Evolutionary conservation across 129 eudicot species (phyloP), one percentile per base, ranked within the genome.

Genomic region (Erigeron canadensis): DNA sequence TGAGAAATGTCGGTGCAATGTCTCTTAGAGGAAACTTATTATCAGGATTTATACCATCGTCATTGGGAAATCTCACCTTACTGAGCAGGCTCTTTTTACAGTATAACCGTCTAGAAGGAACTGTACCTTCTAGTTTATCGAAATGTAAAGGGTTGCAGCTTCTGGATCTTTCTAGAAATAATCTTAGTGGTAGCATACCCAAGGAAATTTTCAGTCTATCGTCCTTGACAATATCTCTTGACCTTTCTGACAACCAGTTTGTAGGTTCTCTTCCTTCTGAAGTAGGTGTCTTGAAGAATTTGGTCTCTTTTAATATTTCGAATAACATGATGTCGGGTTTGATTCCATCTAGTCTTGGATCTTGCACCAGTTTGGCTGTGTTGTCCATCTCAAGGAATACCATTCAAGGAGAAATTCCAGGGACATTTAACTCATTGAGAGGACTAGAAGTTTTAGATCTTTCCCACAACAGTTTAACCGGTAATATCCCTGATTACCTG

Each of bases 171-270:
- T 28, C 42, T 5, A 59, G 16, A 28, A 59, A 59, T 28, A 59
- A 59, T 59, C 65, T 59, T 5, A 59, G 65, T 59, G 65, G 65
- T 12, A 21, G 12, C 41, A 59, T 59, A 12, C 42, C 43, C 16
- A 28, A 59, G 42, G 65, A 59, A 2, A 28, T 59, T 10, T 59
- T 28, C 15, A 6, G 42, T 59, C 19, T 59, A 21, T 59, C 65
- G 15, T 59, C 65, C 43, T 59, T 59, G 65, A 59, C 65, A 59
- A 28, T 18, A 59, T 28, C 42, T 15, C 15, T 59, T 8, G 65
- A 59, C 40, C 65, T 59, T 28, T 59, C 65, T 28, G 65, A 59
- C 18, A 59, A 59, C 43, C 65, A 59, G 23, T 59, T 59, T 59
- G 43, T 59, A 17, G 65, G 65, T 28, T 12, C 65, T 59, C 42